phyloP scores from a whole-genome alignment of 202 grass and related monocot genomes.

The Eragrostis tef region DNA sequence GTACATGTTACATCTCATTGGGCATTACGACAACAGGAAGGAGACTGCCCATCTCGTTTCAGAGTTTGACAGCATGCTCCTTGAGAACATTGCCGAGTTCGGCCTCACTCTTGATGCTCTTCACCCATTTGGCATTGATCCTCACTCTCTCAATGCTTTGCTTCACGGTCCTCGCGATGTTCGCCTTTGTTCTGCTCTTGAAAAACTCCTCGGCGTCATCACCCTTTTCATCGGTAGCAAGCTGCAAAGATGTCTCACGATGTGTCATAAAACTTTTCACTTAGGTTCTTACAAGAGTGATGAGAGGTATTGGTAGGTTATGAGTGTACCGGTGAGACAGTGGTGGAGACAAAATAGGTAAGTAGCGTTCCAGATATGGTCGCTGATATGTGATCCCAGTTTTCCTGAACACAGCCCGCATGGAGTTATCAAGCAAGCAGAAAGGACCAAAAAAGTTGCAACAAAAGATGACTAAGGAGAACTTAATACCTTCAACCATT shows the following conservation, averaged over 20 bases:
- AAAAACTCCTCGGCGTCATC: constrained; percentile 84
- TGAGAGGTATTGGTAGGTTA: not conserved
- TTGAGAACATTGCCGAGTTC: constrained; percentile 61
- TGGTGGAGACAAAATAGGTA: constrained; percentile 60
- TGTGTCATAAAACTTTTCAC: not conserved
- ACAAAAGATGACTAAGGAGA: constrained; percentile 4
- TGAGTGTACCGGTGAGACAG: constrained; percentile 59
- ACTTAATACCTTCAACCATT: constrained; percentile 83
- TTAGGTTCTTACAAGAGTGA: not conserved
- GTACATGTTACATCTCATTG: not conserved
- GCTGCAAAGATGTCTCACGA: constrained; percentile 47
- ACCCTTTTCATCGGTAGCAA: constrained; percentile 68
- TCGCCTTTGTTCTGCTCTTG: constrained; percentile 66
- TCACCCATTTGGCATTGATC: constrained; percentile 79
- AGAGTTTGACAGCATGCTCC: constrained; percentile 51
- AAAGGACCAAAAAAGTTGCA: not conserved
- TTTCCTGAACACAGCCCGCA: constrained; percentile 62
- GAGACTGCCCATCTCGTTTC: not conserved
- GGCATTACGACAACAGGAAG: not conserved
- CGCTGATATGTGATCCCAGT: constrained; percentile 81
- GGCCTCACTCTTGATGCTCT: constrained; percentile 63
- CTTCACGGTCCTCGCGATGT: constrained; percentile 73
- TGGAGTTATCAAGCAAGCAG: constrained; percentile 29
- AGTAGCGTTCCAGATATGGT: constrained; percentile 82
- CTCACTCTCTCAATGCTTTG: constrained; percentile 87